Base-by-base conservation (phyloP, 345 rosid species). In the Alliaria petiolata region DNA sequence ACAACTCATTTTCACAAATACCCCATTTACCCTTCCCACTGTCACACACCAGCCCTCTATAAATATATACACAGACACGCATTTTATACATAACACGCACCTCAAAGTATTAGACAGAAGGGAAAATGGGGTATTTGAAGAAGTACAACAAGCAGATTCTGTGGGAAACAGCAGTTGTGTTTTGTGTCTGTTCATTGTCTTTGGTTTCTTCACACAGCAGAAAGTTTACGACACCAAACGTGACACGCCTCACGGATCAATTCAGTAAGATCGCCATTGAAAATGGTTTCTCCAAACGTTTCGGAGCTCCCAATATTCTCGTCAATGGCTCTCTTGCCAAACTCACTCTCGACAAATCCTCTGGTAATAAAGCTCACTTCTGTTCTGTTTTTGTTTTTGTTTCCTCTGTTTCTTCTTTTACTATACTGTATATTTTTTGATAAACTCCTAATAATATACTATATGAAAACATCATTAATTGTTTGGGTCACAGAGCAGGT, bases 271-370 rank as follows among this genome's bases (percentile, higher is more conserved):
- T 89, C 76, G 66, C 84, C 0, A 44, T 93, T n/a, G 74, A 76
- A 46, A 79, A 72, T 47, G 86, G 82, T 0, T 87, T 84, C 62
- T 71, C 75, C 4, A 80, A 70, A 28, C 55, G 67, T 45, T 90
- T 77, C n/a, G 98, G 97, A 20, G 80, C 51, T 44, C 75, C 79
- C 8, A 89, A 93, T 68, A 67, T 89, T 74, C 76, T 79, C 70
- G 45, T 85, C 6, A 84, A 86, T 75, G 96, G 87, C 34, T 85
- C 96, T 13, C 74, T 44, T 40, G 92, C 82, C 16, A 81, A 69
- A 58, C 85, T 93, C 62, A 82, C 91, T 62, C 95, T 93, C 38
- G 82, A 83, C 79, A 93, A 85, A 78, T 64, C 84, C 8, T 81
- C 97, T 6, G 98, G 98, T 92, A 47, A 25, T 45, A 25, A 15